phyloP scores from a whole-genome alignment of 805 yeast genomes.

The Metschnikowia peoriensis region DNA sequence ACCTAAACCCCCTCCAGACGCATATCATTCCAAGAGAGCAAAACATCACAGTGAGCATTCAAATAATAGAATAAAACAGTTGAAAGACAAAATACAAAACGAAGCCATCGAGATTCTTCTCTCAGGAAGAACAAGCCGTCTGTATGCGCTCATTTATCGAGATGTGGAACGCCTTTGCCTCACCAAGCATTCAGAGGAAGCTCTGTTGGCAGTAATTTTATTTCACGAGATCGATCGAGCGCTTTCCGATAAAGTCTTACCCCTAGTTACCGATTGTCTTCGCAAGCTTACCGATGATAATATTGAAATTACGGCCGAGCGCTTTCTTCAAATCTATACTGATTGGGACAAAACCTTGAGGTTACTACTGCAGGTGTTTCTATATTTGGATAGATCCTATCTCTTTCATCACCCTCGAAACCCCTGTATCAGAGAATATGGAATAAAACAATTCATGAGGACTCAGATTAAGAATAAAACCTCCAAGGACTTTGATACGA shows the following conservation, averaged over 20 bases:
- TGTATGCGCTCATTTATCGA: slow-evolving; percentile 17
- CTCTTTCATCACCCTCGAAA: slow-evolving; percentile 32
- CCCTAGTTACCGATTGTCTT: slow-evolving; percentile 7
- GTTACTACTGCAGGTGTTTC: slow-evolving; percentile 28
- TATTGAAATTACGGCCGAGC: not conserved
- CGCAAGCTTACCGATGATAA: not conserved
- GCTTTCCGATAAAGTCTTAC: slow-evolving; percentile 15
- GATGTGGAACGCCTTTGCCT: slow-evolving; percentile 33
- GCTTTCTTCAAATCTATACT: slow-evolving; percentile 18
- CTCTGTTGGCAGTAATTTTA: slow-evolving; percentile 23
- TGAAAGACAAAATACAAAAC: not conserved
- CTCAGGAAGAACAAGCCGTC: not conserved
- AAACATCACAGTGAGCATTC: slow-evolving; percentile 6
- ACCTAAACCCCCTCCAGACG: not conserved
- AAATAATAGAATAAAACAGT: slow-evolving; percentile 1
- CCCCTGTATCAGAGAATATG: slow-evolving; percentile 25
- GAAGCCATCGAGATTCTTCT: slow-evolving; percentile 2
- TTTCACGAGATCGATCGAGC: slow-evolving; percentile 20
- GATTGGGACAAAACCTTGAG: slow-evolving; percentile 27
- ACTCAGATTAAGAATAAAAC: not conserved
- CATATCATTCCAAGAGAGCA: slow-evolving; percentile 7
- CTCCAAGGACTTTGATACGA: not conserved
- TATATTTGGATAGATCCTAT: slow-evolving; percentile 37
- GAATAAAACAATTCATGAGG: slow-evolving; percentile 14
- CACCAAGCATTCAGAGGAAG: slow-evolving; percentile 33